Evolutionary conservation across 2,329 filamentous ascomycete species (phyloP), one percentile per base, ranked within the genome.

Genomic region (Cordyceps javanica): DNA sequence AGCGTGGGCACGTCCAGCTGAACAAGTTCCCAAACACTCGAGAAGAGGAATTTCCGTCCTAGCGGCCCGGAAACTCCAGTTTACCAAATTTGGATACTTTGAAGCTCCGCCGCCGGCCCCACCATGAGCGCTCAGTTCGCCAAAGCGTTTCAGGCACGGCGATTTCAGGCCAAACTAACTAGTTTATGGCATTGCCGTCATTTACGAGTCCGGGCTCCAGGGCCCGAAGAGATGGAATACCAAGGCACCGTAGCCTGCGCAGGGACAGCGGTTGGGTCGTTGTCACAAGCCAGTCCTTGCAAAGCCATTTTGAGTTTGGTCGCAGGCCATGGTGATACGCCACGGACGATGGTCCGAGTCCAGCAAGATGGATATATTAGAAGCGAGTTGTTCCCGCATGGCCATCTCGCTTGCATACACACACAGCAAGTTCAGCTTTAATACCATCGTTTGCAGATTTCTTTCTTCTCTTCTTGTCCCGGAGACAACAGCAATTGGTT

Each of bases 71-170:
- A n/a, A n/a, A n/a, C n/a, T n/a, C n/a, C n/a, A n/a, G n/a, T 41
- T 46, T 48, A 25, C 42, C 44, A n/a, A n/a, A 55, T 48, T 55
- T 13, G 25, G 53, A 55, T 19, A 39, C 13, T 39, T 7, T 19
- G 48, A 32, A 11, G 25, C 26, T 30, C 45, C 45, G 45, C n/a
- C 28, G 26, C 45, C 45, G 10, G 11, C 39, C 49, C 53, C 53
- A 48, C 53, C 32, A 8, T 44, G 39, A 55, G 5, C 53, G 53
- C 53, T 55, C 53, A 36, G 53, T 19, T 48, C 53, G 32, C 53
- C 53, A 39, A 49, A 39, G 34, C 53, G 53, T 55, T 55, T 55
- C 53, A 55, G 53, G 53, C 53, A 48, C 42, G 25, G 6, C 53
- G 11, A 23, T 48, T 44, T 23, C 21, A 39, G 52, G 3, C 52